phyloP scores from a whole-genome alignment of 2,329 filamentous ascomycete genomes.

The Aspergillus sp. region DNA sequence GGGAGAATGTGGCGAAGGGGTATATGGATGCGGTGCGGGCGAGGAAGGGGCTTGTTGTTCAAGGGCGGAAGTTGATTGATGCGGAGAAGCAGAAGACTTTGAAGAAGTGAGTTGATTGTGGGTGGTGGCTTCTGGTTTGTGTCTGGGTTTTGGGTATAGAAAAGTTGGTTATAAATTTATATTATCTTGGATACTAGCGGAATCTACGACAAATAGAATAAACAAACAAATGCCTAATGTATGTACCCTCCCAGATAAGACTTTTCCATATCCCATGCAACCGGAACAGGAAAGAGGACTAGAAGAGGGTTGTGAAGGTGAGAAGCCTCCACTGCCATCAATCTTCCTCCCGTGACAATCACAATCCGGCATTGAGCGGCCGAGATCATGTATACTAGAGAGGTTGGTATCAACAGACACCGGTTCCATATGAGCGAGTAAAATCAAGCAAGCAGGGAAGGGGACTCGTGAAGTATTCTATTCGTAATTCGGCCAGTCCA shows the following conservation, averaged over 20 bases:
- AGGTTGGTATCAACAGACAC: constrained; percentile 16
- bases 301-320: constrained; percentile 18
- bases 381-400: constrained; percentile 36
- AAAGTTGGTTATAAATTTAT: constrained; percentile 1
- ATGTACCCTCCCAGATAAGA: constrained; percentile 17
- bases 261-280: constrained; percentile 8
- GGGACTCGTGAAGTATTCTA: too few species aligned
- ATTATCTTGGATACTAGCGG: constrained; percentile 3
- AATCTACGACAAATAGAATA: too few species aligned
- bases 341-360: constrained; percentile 37
- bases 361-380: constrained; percentile 34
- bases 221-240: too few species aligned
- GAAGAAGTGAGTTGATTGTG: constrained; percentile 40
- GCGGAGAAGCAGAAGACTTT: constrained; percentile 84
- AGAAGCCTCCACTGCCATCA: constrained; percentile 18
- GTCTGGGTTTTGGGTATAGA: constrained; percentile 1
- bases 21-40: constrained; percentile 86
- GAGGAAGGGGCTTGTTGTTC: constrained; percentile 80
- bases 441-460: too few species aligned
- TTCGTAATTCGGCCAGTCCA: too few species aligned
- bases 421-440: too few species aligned
- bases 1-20: constrained; percentile 89
- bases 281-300: constrained; percentile 13
- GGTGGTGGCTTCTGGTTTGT: constrained; percentile 1
- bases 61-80: constrained; percentile 64